Conservation (phyloP, 768 basidiomycete species). For the Tulasnella calospora region DNA sequence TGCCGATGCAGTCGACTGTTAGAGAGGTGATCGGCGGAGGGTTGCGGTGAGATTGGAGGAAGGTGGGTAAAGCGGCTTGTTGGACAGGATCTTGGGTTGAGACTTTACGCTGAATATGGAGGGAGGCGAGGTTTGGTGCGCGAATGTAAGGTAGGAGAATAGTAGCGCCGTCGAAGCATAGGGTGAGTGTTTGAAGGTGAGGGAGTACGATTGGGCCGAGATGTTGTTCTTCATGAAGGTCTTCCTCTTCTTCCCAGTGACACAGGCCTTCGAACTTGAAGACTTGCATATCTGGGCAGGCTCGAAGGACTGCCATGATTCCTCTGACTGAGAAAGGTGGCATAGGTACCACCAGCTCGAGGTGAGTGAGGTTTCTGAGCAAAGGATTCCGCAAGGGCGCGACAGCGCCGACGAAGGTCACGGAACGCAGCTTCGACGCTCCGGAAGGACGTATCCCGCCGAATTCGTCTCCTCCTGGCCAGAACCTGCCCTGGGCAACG, state of each 20-base stretch:
- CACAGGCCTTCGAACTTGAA: background rate
- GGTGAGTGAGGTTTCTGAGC: background rate
- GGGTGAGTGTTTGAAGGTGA: background rate
- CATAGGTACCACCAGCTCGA: background rate
- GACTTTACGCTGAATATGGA: background rate
- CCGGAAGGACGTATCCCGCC: background rate
- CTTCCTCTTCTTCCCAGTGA: background rate
- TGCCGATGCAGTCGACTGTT: background rate
- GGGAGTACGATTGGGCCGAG: background rate
- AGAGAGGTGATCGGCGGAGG: background rate
- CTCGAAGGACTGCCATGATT: background rate
- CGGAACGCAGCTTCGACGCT: background rate
- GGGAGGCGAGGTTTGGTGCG: background rate
- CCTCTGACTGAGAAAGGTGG: background rate
- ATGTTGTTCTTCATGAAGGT: background rate
- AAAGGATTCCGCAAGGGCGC: background rate
- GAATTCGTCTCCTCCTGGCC: background rate
- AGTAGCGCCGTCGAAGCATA: background rate
- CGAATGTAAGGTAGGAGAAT: background rate
- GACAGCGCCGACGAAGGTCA: background rate
- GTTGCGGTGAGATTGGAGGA: background rate
- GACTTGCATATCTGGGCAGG: background rate
- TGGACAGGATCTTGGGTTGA: background rate
- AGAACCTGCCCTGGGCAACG: background rate
- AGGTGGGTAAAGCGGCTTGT: background rate